Conservation (phyloP, 306 rosid genomes). For the Gleditsia sinensis region DNA sequence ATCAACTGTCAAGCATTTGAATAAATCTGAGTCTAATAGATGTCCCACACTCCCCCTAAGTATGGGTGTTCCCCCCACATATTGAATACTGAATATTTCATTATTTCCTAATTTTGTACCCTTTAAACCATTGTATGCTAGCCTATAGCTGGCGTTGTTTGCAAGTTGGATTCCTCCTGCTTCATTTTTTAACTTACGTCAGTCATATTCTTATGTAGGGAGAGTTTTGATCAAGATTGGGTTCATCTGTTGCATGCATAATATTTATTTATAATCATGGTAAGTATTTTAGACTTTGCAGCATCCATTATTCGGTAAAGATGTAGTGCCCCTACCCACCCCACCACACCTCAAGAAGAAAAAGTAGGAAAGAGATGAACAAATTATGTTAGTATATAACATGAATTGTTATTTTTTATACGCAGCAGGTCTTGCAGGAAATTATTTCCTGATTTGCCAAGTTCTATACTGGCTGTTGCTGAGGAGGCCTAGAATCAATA, state of each 20-base stretch:
- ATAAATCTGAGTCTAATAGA: too few relatives aligned
- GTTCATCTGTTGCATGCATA: not conserved
- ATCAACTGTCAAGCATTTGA: not conserved
- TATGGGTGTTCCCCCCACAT: not conserved
- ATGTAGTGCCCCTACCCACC: not conserved
- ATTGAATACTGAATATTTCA: not conserved
- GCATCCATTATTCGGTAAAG: slow-evolving; percentile 5
- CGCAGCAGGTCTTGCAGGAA: slow-evolving; percentile 43
- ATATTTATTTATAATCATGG: slow-evolving; percentile 31
- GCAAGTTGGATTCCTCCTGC: not conserved
- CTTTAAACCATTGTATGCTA: not conserved
- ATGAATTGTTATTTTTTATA: slow-evolving; percentile 29
- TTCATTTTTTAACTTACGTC: slow-evolving; percentile 9
- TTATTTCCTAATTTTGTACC: not conserved
- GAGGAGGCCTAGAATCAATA: slow-evolving; percentile 27
- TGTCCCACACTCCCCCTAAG: too few relatives aligned
- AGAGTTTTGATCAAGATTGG: not conserved
- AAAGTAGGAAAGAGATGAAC: not conserved
- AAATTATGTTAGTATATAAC: slow-evolving; percentile 9
- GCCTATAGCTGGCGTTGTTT: not conserved
- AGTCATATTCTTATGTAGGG: slow-evolving; percentile 30
- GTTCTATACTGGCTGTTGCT: slow-evolving; percentile 22
- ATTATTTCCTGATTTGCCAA: slow-evolving; percentile 30
- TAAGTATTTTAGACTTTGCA: slow-evolving; percentile 23
- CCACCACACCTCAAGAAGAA: not conserved